Evolutionary conservation across 2,329 filamentous ascomycete genomes (phyloP).

Genomic region (Colletotrichum sansevieriae): DNA sequence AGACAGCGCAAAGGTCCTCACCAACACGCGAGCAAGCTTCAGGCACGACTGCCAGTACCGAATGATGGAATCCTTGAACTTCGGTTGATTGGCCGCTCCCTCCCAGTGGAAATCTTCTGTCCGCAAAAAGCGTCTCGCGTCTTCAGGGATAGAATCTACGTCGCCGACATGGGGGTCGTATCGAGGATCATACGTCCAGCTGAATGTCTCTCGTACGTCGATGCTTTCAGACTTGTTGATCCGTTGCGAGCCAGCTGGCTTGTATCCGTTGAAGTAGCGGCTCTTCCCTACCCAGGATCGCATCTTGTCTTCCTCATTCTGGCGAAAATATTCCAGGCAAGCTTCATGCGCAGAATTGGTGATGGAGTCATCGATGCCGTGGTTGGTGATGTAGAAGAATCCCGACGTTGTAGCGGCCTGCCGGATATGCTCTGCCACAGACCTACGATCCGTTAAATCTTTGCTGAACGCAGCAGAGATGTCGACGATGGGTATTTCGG

Average conservation of each 20-base stretch:
- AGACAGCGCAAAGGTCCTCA: conserved; percentile 66
- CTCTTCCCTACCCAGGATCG: conserved; percentile 52
- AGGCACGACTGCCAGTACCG: conserved; percentile 64
- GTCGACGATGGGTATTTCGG: conserved; percentile 68
- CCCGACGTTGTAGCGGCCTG: conserved; percentile 63
- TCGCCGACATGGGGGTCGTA: conserved; percentile 62
- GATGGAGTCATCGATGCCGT: conserved; percentile 56
- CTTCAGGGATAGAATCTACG: conserved; percentile 56
- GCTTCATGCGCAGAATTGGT: conserved; percentile 50
- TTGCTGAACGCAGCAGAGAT: conserved; percentile 56
- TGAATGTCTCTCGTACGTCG: conserved; percentile 65
- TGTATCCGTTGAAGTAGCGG: conserved; percentile 63
- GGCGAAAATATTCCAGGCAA: conserved; percentile 62
- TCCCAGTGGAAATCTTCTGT: conserved; percentile 67
- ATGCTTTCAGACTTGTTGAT: conserved; percentile 64
- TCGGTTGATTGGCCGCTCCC: conserved; percentile 59
- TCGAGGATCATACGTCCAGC: conserved; percentile 65
- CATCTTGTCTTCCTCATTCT: conserved; percentile 59
- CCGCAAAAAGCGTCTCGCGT: conserved; percentile 57
- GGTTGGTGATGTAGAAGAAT: conserved; percentile 69
- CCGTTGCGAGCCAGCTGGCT: conserved; percentile 55
- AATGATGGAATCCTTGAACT: conserved; percentile 61
- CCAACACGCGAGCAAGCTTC: conserved; percentile 62
- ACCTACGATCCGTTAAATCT: conserved; percentile 51
- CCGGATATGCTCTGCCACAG: conserved; percentile 57